Conservation (phyloP, 192 early-diverging fungal genomes). For the Coemansia sp. region DNA sequence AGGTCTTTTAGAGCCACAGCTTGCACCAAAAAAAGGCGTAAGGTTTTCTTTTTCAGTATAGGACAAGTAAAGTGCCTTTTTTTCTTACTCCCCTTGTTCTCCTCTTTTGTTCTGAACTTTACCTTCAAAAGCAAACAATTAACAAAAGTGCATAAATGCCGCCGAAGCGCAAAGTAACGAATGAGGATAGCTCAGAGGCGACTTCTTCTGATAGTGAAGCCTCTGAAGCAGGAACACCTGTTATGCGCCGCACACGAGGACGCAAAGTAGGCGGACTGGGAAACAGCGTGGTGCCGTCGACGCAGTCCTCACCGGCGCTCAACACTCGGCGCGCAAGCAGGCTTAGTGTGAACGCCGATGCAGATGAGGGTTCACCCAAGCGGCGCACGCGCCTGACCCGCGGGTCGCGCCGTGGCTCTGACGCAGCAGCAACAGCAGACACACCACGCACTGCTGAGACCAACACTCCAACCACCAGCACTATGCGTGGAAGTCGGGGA, state of each 20-base stretch:
- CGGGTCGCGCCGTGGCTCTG: slow-evolving; percentile 24
- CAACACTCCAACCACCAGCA: too few species aligned
- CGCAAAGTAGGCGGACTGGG: slow-evolving; percentile 13
- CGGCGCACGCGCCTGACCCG: slow-evolving; percentile 32
- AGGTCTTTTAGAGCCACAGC: slow-evolving; percentile 1
- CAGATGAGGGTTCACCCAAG: slow-evolving; percentile 17
- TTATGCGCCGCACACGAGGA: slow-evolving; percentile 12
- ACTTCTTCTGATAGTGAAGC: slow-evolving; percentile 17
- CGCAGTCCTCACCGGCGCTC: slow-evolving; percentile 26
- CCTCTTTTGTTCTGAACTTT: slow-evolving; percentile 1
- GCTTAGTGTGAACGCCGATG: slow-evolving; percentile 19
- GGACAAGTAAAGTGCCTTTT: background rate
- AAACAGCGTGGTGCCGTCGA: background rate
- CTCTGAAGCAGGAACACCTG: slow-evolving; percentile 17
- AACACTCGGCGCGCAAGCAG: slow-evolving; percentile 41
- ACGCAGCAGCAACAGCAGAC: background rate
- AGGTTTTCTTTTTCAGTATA: background rate
- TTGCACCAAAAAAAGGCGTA: too few species aligned
- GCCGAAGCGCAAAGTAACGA: slow-evolving; percentile 30
- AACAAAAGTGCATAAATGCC: slow-evolving; percentile 19
- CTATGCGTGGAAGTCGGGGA: slow-evolving; percentile 12
- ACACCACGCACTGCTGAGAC: too few species aligned
- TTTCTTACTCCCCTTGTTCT: slow-evolving; percentile 9
- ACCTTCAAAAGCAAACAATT: background rate
- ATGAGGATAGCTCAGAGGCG: slow-evolving; percentile 15